Base-by-base conservation (phyloP, 257 asterid genomes). In the Marsdenia floribunda region DNA sequence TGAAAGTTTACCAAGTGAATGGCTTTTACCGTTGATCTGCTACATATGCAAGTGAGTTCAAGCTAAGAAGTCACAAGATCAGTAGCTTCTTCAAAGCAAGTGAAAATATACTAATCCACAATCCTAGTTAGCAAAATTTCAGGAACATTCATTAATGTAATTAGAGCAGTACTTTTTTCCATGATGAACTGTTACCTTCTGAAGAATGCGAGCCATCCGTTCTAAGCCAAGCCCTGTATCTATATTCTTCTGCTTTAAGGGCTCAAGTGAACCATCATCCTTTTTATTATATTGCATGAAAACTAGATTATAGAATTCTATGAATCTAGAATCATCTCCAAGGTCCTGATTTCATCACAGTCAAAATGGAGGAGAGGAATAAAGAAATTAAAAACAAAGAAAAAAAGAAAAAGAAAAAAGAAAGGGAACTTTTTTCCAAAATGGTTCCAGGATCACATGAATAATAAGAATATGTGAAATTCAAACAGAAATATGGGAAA, bases 221-320 rank as follows among this genome's bases (percentile, higher is more conserved):
- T 93, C 98, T 77, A 93, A 84, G 81, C 98, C 98, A 16, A 93
- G 93, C 65, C 98, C 98, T 6, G 97, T 93, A 82, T 93, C 98
- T 77, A 91, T 93, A 80, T 91, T 93, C 92, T 87, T 89, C 86
- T 91, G 97, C 80, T 91, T 91, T 77, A 93, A 85, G 75, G 98
- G 97, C 87, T 93, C 98, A 7, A 91, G 97, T 46, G 97, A 91
- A 72, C 98, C 98, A 78, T 91, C 97, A 52, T 91, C 97, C 82
- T 82, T 90, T 84, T 78, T 89, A 77, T 93, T 91, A 86, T 90
- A 93, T 84, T 93, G 91, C 98, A 93, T 93, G 71, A 93, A 93
- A 71, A 93, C 98, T 57, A 93, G 97, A 86, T 93, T 93, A 86
- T 93, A 93, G 86, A 91, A 91, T 90, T 93, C 98, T 86, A 93